phyloP scores from a whole-genome alignment of 192 early-diverging fungal species.

The Mycoemilia scoparia region DNA sequence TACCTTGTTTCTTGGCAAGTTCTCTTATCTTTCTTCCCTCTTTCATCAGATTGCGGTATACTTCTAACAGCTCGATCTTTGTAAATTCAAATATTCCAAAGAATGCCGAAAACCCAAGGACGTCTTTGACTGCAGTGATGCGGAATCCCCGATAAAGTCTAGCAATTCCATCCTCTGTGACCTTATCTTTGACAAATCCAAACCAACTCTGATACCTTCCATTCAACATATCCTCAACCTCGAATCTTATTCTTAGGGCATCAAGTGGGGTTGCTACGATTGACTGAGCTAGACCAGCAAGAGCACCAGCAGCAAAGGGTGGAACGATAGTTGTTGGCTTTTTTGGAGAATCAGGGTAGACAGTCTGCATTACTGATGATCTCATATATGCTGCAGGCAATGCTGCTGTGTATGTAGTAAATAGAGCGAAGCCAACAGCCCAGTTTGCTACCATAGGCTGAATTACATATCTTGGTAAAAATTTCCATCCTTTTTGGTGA shows the following conservation, averaged over 20 bases:
- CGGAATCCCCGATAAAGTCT: constrained; percentile 20
- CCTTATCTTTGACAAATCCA: constrained; percentile 37
- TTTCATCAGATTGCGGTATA: constrained; percentile 29
- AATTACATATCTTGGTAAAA: constrained; percentile 48
- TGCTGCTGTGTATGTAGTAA: constrained; percentile 43
- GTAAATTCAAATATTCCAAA: constrained; percentile 63
- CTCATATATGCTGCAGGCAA: constrained; percentile 15
- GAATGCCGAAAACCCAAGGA: constrained; percentile 49
- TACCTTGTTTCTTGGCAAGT: too few relatives aligned
- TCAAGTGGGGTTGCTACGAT: constrained; percentile 55
- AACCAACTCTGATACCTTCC: constrained; percentile 53
- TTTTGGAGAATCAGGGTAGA: constrained; percentile 31
- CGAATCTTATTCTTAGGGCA: constrained; percentile 52
- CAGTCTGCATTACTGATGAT: constrained; percentile 29
- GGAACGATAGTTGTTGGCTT: constrained; percentile 6
- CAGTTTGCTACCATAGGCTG: constrained; percentile 61
- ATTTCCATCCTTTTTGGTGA: constrained; percentile 43
- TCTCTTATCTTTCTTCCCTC: too few relatives aligned
- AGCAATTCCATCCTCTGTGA: constrained; percentile 7
- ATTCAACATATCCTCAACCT: constrained; percentile 48
- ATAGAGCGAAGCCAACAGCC: constrained; percentile 50
- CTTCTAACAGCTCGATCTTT: constrained; percentile 49
- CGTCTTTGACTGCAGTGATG: constrained; percentile 39
- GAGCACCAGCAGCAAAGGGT: constrained; percentile 29
- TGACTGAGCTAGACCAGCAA: constrained; percentile 57